These are phyloP conservation scores for Aspergillus pseudonomiae DNA, from an alignment of 2,329 filamentous ascomycete genomes.

Conservation along the genomic window DNA sequence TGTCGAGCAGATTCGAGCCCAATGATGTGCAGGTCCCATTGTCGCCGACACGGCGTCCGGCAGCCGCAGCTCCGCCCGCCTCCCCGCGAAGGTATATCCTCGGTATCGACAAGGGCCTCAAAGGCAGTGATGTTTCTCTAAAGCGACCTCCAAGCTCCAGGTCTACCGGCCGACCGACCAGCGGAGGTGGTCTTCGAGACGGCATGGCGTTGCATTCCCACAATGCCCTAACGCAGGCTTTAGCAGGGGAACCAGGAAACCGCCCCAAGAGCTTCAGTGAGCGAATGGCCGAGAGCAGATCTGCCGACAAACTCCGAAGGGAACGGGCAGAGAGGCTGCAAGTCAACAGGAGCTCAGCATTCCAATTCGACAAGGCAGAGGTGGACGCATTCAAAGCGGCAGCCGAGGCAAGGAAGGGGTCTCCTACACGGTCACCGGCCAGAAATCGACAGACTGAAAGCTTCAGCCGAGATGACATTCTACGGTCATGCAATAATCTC, in stretches of 20 bases:
- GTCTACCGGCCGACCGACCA: conserved; percentile 33
- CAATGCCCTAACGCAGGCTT: conserved; percentile 27
- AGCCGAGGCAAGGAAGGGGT: conserved; percentile 33
- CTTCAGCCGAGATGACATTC: conserved; percentile 67
- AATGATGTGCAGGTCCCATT: conserved; percentile 73
- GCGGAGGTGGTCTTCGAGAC: conserved; percentile 33
- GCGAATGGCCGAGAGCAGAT: conserved; percentile 70
- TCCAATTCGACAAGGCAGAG: conserved; percentile 47
- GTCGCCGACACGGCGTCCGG: conserved; percentile 62
- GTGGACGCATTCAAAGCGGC: conserved; percentile 46
- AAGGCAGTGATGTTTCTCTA: conserved; percentile 79
- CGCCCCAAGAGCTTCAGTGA: conserved; percentile 75
- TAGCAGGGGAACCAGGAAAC: conserved; percentile 27
- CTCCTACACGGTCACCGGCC: conserved; percentile 48
- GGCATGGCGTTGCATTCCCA: conserved; percentile 27
- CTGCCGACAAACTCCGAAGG: conserved; percentile 41
- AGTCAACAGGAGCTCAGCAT: conserved; percentile 46
- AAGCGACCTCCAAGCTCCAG: conserved; percentile 62
- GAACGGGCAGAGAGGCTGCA: conserved; percentile 42
- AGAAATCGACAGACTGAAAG: conserved; percentile 52
- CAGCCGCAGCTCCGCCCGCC: conserved; percentile 56
- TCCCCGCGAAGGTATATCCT: conserved; percentile 80
- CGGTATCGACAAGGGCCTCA: conserved; percentile 87
- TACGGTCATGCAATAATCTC: conserved; percentile 37
- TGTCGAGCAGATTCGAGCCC: conserved; percentile 20